These are phyloP conservation scores for Talaromyces proteolyticus DNA, from an alignment of 495 filamentous ascomycete genomes.

Conservation along the genomic window DNA sequence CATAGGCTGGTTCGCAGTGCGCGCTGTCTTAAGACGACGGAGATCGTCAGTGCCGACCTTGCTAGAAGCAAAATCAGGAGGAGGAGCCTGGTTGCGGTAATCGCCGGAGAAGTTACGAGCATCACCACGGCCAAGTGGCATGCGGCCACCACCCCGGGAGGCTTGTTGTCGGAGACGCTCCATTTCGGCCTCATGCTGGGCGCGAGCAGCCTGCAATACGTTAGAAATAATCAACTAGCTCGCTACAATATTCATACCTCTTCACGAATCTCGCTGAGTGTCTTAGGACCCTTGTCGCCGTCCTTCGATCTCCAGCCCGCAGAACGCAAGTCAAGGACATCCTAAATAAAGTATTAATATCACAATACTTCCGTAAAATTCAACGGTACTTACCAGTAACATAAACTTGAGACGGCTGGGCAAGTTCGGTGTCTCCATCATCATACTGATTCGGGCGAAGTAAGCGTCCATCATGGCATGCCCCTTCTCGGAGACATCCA, in stretches of 20 bases:
- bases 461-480: conserved; percentile 85
- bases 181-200: conserved; percentile 55
- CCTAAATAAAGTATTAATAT: conserved; percentile 31
- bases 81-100: conserved; percentile 56
- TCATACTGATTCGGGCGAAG: conserved; percentile 76
- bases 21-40: conserved; percentile 63
- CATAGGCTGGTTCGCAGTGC: conserved; percentile 53
- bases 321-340: conserved; percentile 77
- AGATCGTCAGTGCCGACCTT: conserved; percentile 87
- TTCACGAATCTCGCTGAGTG: conserved; percentile 81
- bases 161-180: conserved; percentile 41
- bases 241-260: conserved; percentile 51
- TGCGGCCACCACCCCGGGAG: conserved; percentile 56
- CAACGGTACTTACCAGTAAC: conserved; percentile 60
- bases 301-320: conserved; percentile 80
- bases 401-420: conserved; percentile 90
- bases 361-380: not conserved
- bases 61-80: conserved; percentile 66
- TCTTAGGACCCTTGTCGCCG: conserved; percentile 86
- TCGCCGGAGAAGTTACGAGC: conserved; percentile 69
- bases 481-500: conserved; percentile 78
- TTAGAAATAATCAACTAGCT: conserved; percentile 7
- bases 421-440: conserved; percentile 70
- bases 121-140: conserved; percentile 75
- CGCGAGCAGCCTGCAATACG: conserved; percentile 56